These are phyloP conservation scores for Kuraishia cidri DNA, from an alignment of 805 yeast genomes.

Conservation along the genomic window DNA sequence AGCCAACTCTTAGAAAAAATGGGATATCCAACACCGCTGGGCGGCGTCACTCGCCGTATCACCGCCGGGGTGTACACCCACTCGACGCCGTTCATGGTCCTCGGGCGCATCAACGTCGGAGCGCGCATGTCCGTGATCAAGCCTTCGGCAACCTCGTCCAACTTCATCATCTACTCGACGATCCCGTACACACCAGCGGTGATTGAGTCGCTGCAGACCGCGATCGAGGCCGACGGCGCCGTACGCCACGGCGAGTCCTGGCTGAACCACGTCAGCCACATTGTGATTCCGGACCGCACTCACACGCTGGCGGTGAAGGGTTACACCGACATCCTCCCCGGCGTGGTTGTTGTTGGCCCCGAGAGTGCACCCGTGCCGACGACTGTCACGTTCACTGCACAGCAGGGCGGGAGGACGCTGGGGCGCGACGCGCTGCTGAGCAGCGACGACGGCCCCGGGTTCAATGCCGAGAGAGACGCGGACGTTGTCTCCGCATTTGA, in stretches of 20 bases:
- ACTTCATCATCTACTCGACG: conserved; percentile 47
- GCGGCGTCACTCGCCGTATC: conserved; percentile 26
- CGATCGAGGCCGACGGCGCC: conserved; percentile 10
- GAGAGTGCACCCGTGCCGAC: conserved; percentile 24
- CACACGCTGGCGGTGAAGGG: conserved; percentile 56
- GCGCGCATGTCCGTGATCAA: conserved; percentile 28
- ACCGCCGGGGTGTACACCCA: conserved; percentile 21
- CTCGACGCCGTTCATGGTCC: conserved; percentile 24
- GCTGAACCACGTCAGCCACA: conserved; percentile 30
- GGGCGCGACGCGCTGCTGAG: no score
- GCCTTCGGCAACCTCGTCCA: conserved; percentile 10
- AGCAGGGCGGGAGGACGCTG: conserved; percentile 16
- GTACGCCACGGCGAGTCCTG: no score
- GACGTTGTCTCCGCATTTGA: conserved; percentile 25
- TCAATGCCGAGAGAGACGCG: conserved; percentile 18
- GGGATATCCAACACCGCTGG: conserved; percentile 30
- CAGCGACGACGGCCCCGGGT: conserved; percentile 18
- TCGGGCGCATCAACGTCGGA: conserved; percentile 21
- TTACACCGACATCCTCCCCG: conserved; percentile 40
- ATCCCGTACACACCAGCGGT: conserved; percentile 44
- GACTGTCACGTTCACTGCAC: conserved; percentile 28
- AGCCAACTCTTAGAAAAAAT: no score
- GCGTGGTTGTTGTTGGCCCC: conserved; percentile 37
- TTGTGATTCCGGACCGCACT: conserved; percentile 54
- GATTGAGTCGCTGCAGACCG: conserved; percentile 24